Evolutionary conservation across 1,284 basidiomycete species (phyloP).

Genomic region (Inonotus hispidus): DNA sequence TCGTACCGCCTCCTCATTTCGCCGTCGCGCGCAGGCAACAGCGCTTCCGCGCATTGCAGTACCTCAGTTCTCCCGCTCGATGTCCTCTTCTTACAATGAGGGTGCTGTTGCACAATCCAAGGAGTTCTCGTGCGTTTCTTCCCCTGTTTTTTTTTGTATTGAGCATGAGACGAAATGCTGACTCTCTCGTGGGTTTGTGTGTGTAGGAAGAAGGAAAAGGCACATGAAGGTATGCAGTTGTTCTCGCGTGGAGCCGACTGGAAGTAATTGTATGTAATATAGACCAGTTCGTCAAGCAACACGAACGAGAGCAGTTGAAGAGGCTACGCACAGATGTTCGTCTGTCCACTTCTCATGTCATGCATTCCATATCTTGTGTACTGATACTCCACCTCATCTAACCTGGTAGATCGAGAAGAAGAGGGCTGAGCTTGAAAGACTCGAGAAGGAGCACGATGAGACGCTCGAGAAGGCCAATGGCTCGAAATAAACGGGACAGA

Average conservation of each 20-base stretch:
- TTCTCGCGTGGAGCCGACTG: not conserved
- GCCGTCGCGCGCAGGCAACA: not conserved
- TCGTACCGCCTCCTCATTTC: slow-evolving; percentile 1
- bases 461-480: slow-evolving; percentile 15
- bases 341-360: not conserved
- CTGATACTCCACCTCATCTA: not conserved
- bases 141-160: not conserved
- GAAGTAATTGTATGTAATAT: slow-evolving; percentile 15
- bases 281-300: slow-evolving; percentile 57
- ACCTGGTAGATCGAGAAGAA: slow-evolving; percentile 47
- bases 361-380: not conserved
- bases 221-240: slow-evolving; percentile 53
- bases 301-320: slow-evolving; percentile 49
- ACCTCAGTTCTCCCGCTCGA: not conserved
- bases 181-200: slow-evolving; percentile 3
- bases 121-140: slow-evolving; percentile 19
- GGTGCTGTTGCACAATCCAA: slow-evolving; percentile 19
- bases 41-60: not conserved
- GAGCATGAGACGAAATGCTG: too few relatives aligned
- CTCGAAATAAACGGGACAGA: not conserved
- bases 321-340: slow-evolving; percentile 55
- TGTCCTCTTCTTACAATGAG: slow-evolving; percentile 14
- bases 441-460: slow-evolving; percentile 36
- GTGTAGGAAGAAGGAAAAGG: slow-evolving; percentile 65
- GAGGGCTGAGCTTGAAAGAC: slow-evolving; percentile 49